These are phyloP conservation scores for Lentithecium fluviatile DNA, from an alignment of 495 filamentous ascomycete species.

Conservation along the genomic window DNA sequence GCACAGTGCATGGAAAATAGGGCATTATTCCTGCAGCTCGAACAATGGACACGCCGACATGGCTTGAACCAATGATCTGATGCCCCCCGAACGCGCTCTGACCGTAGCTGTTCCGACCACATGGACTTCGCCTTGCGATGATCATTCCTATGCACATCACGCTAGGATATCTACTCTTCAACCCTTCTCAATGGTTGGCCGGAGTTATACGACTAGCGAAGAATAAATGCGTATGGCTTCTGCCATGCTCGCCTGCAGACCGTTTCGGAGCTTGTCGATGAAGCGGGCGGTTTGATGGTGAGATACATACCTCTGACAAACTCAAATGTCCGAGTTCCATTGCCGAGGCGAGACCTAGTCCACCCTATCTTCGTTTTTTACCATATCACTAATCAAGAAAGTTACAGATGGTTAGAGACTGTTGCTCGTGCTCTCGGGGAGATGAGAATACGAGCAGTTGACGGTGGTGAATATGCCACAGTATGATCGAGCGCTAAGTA, in stretches of 20 bases:
- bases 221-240: conserved; percentile 47
- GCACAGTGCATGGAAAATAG: conserved; percentile 24
- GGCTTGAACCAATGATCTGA: conserved; percentile 18
- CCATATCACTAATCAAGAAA: too few species aligned
- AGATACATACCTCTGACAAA: conserved; percentile 54
- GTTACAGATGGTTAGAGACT: too few species aligned
- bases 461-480: too few species aligned
- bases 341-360: too few species aligned
- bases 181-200: conserved; percentile 59
- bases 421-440: too few species aligned
- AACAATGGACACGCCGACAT: conserved; percentile 27
- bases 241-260: conserved; percentile 68
- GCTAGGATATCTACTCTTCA: conserved; percentile 75
- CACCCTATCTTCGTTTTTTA: too few species aligned
- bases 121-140: background rate
- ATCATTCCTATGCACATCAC: conserved; percentile 31
- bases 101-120: too few species aligned
- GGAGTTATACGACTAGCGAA: conserved; percentile 79
- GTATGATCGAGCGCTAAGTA: too few species aligned
- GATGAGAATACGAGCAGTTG: too few species aligned
- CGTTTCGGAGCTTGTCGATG: conserved; percentile 53
- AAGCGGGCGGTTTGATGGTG: conserved; percentile 72
- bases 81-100: too few species aligned
- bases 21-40: conserved; percentile 25
- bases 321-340: too few species aligned